Base-by-base conservation (phyloP, 345 rosid species). In the Hibiscus mutabilis region DNA sequence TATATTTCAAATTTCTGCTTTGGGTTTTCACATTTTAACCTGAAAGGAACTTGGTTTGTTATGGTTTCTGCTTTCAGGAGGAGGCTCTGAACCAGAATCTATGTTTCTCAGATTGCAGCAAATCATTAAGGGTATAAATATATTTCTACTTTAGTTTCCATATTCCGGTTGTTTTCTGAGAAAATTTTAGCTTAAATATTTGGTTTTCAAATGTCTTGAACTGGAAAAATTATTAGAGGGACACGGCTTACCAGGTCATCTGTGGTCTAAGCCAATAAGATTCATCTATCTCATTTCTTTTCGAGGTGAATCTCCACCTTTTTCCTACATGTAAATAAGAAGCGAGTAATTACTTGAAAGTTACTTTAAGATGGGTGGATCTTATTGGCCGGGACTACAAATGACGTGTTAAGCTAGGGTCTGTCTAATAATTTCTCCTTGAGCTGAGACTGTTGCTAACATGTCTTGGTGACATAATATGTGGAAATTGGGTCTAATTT, bases 41-140 rank as follows among this genome's bases (percentile, higher is more conserved):
- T 27, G 24, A 67, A 25, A 42, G 46, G 44, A 35, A 49, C 42
- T 21, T 49, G 42, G 27, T 13, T 46, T 44, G 1, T n/a, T 3
- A 42, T 33, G 10, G 71, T 72, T 64, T 21, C 35, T 77, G 64
- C 69, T 72, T 69, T 5, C 83, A 89, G 97, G 86, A 83, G 74
- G 84, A 84, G 67, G 91, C 86, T 12, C 53, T 86, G 57, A 79
- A 37, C 69, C 89, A 88, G 78, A 92, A 88, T 71, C 74, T 77
- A 74, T 74, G 62, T 58, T 75, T 75, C 76, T 78, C 84, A 7
- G 72, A 66, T 69, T 81, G 77, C 63, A 68, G 73, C 60, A 79
- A 71, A 58, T 67, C 80, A 11, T 78, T 75, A 66, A 83, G 81
- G 89, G 93, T 83, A 49, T 47, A 2, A 47, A 15, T 13, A 81